Percentiles rank a stretch among this genome's conserved stretches.
phyloP scores from a whole-genome alignment of 2,329 filamentous ascomycete genomes.

The Neofusicoccum laricinum region DNA sequence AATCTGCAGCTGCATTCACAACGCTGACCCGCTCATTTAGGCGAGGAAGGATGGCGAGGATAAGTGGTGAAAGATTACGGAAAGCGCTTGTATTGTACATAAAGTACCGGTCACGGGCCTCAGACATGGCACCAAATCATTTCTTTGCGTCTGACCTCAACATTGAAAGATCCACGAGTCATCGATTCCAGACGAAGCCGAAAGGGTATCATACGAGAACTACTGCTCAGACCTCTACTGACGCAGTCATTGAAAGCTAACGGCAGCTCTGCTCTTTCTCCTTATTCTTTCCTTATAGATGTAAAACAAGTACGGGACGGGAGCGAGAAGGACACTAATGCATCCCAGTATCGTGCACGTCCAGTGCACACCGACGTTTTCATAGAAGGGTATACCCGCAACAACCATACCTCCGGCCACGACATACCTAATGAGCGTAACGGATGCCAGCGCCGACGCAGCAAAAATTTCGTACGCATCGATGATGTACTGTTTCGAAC shows the following conservation, averaged over 20 bases:
- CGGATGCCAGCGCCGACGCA: conserved; percentile 45
- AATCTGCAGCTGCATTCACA: too few species aligned
- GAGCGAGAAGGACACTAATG: conserved; percentile 30
- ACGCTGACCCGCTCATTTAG: neutral
- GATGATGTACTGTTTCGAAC: conserved; percentile 57
- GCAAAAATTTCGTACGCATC: conserved; percentile 55
- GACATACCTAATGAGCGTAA: conserved; percentile 41
- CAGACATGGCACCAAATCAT: neutral
- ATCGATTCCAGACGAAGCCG: neutral
- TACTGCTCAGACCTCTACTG: conserved; percentile 26
- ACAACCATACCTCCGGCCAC: conserved; percentile 41
- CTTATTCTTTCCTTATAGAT: conserved; percentile 23
- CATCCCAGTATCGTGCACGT: conserved; percentile 39
- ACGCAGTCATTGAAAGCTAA: conserved; percentile 49
- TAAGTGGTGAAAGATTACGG: neutral
- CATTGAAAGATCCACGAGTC: neutral
- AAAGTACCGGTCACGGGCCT: conserved; percentile 1
- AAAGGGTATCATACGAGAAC: conserved; percentile 50
- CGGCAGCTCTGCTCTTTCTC: conserved; percentile 9
- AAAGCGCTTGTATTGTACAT: conserved; percentile 1
- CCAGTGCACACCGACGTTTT: conserved; percentile 36
- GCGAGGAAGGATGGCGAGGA: conserved; percentile 23
- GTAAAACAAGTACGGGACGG: conserved; percentile 37
- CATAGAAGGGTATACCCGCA: conserved; percentile 39
- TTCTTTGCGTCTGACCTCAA: neutral